A percentile compares a stretch with the other conserved stretches of the same genome.
phyloP scores from a whole-genome alignment of 202 grass and related monocot genomes.

The Zoysia matrella region DNA sequence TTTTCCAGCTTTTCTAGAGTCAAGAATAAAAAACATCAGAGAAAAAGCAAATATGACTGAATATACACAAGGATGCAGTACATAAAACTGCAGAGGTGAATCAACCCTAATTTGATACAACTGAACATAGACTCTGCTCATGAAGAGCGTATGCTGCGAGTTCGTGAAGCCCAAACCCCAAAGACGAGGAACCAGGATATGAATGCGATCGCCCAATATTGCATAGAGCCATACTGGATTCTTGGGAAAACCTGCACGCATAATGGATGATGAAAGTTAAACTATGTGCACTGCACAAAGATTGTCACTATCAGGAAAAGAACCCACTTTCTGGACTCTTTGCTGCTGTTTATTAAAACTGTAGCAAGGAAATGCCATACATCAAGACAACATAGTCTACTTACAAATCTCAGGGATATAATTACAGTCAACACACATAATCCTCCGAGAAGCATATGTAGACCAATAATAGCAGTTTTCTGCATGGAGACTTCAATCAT shows the following conservation, averaged over 20 bases:
- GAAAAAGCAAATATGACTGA: not conserved
- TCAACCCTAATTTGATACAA: conserved; percentile 14
- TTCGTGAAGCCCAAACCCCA: conserved; percentile 83
- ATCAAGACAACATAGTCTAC: conserved; percentile 44
- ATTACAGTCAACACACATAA: conserved; percentile 76
- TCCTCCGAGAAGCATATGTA: conserved; percentile 82
- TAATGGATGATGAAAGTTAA: conserved; percentile 9
- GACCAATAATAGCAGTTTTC: conserved; percentile 72
- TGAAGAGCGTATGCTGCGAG: conserved; percentile 55
- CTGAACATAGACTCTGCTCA: conserved; percentile 39
- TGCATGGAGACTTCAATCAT: conserved; percentile 48
- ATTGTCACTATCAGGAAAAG: not conserved
- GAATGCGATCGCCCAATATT: conserved; percentile 74
- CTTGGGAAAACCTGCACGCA: conserved; percentile 69
- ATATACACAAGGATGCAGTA: conserved; percentile 45
- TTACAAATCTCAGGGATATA: conserved; percentile 97
- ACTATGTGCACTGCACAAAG: not conserved
- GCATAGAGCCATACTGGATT: conserved; percentile 67
- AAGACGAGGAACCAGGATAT: conserved; percentile 89
- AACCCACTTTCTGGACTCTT: not conserved
- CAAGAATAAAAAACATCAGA: not conserved
- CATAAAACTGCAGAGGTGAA: conserved; percentile 3
- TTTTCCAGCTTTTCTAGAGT: too few relatives aligned
- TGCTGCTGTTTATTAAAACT: not conserved
- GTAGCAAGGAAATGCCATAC: conserved; percentile 20